These are phyloP conservation scores for Stephania yunnanensis DNA, from an alignment of 164 flowering plant genomes.

Conservation along the genomic window DNA sequence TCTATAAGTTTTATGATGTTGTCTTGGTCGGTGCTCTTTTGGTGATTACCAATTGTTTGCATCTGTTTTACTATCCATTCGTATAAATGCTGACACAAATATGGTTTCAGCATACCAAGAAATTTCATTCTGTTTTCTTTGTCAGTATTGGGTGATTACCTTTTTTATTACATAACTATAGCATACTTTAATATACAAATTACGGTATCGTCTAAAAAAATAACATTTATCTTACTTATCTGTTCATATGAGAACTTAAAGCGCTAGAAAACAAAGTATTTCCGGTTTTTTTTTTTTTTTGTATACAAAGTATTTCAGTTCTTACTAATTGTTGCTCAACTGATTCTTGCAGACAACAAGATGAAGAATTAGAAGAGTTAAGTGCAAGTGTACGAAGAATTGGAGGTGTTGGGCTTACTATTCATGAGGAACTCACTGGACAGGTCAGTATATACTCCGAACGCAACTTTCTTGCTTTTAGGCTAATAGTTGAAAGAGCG, in stretches of 20 bases:
- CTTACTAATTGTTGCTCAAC: conserved; percentile 8
- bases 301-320: neutral
- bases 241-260: neutral
- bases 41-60: no score
- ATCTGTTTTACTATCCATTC: no score
- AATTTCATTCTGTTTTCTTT: neutral
- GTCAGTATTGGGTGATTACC: neutral
- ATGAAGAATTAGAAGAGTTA: conserved; percentile 88
- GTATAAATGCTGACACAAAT: no score
- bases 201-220: no score
- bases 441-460: conserved; percentile 44
- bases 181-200: no score
- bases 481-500: neutral
- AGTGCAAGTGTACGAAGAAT: conserved; percentile 85
- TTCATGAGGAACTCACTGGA: conserved; percentile 88
- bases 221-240: neutral
- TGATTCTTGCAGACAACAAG: conserved; percentile 62
- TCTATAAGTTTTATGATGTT: neutral
- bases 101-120: neutral
- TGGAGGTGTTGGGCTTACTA: conserved; percentile 88
- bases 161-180: neutral
- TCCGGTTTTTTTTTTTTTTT: neutral
- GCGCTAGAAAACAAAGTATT: neutral
- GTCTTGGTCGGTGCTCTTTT: neutral
- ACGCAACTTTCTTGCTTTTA: neutral